These are phyloP conservation scores for Fusarium sp. DNA, from an alignment of 2,329 filamentous ascomycete species.

Conservation along the genomic window DNA sequence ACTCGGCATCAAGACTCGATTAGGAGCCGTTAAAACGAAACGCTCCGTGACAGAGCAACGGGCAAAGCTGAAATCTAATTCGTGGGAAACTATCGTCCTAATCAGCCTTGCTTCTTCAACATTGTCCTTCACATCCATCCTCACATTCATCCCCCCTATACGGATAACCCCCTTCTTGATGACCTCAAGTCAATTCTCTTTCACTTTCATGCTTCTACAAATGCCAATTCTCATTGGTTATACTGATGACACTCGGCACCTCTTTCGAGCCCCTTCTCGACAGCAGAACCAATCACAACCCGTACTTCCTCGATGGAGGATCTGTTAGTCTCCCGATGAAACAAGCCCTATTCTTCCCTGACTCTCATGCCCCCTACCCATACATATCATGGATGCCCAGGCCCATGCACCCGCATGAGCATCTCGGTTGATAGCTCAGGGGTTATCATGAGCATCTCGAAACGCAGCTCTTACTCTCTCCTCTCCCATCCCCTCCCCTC, in stretches of 20 bases:
- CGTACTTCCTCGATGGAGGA: constrained; percentile 34
- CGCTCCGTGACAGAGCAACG: background rate
- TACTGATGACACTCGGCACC: constrained; percentile 26
- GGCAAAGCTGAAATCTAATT: background rate
- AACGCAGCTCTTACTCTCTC: constrained; percentile 26
- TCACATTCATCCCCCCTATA: background rate
- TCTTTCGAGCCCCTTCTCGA: constrained; percentile 13
- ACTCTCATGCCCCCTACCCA: constrained; percentile 33
- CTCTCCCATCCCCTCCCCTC: too few species aligned
- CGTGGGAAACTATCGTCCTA: background rate
- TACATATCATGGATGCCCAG: constrained; percentile 13
- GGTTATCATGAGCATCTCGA: constrained; percentile 18
- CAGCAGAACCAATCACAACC: constrained; percentile 34
- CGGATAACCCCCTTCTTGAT: background rate
- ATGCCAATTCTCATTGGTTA: constrained; percentile 21
- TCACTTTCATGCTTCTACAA: constrained; percentile 11
- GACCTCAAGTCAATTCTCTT: background rate
- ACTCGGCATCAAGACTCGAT: background rate
- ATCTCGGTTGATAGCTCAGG: constrained; percentile 30
- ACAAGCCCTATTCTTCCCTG: constrained; percentile 43
- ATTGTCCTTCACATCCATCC: background rate
- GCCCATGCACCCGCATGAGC: constrained; percentile 31
- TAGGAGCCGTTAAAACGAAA: background rate
- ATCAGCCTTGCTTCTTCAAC: background rate
- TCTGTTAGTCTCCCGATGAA: constrained; percentile 43